Percentiles rank a stretch among this genome's conserved stretches.
These are phyloP conservation scores for Ophiostoma australiae DNA, from an alignment of 2,329 filamentous ascomycete genomes.

Conservation along the genomic window DNA sequence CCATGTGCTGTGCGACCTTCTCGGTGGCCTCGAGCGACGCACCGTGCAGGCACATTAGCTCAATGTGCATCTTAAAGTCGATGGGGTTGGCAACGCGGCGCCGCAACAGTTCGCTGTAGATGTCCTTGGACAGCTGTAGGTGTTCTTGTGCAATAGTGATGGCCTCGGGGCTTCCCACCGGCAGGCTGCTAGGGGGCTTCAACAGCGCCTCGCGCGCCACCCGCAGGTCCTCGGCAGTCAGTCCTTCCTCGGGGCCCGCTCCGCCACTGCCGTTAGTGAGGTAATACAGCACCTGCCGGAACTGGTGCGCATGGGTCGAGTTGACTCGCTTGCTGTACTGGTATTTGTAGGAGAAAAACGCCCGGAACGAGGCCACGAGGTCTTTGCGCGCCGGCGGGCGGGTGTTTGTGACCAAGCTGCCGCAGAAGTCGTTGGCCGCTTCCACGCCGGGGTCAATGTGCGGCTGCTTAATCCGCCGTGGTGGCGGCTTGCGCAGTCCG, in stretches of 20 bases:
- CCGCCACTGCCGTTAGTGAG: slow-evolving; percentile 37
- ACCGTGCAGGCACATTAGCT: slow-evolving; percentile 50
- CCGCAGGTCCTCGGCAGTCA: slow-evolving; percentile 41
- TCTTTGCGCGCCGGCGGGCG: slow-evolving; percentile 61
- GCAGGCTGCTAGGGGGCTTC: slow-evolving; percentile 4
- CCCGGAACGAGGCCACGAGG: slow-evolving; percentile 59
- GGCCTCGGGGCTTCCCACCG: background rate
- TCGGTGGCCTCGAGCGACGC: slow-evolving; percentile 50
- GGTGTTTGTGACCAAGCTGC: slow-evolving; percentile 56
- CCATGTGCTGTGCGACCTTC: slow-evolving; percentile 39
- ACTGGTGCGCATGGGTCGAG: slow-evolving; percentile 61
- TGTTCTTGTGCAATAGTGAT: slow-evolving; percentile 37
- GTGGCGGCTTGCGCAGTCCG: slow-evolving; percentile 54
- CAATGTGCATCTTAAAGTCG: slow-evolving; percentile 44
- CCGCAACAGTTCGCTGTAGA: slow-evolving; percentile 37
- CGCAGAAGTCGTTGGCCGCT: slow-evolving; percentile 63
- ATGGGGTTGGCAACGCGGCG: slow-evolving; percentile 27
- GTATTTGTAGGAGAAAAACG: slow-evolving; percentile 57
- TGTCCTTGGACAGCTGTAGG: slow-evolving; percentile 41
- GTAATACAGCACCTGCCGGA: slow-evolving; percentile 45
- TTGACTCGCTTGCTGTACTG: slow-evolving; percentile 50
- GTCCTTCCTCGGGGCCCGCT: slow-evolving; percentile 27
- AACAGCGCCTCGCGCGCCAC: slow-evolving; percentile 38
- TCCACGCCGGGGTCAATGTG: slow-evolving; percentile 67
- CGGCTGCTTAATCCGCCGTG: slow-evolving; percentile 55